phyloP scores from a whole-genome alignment of 352 stramenopile genomes.

The Ophiocytium majus region DNA sequence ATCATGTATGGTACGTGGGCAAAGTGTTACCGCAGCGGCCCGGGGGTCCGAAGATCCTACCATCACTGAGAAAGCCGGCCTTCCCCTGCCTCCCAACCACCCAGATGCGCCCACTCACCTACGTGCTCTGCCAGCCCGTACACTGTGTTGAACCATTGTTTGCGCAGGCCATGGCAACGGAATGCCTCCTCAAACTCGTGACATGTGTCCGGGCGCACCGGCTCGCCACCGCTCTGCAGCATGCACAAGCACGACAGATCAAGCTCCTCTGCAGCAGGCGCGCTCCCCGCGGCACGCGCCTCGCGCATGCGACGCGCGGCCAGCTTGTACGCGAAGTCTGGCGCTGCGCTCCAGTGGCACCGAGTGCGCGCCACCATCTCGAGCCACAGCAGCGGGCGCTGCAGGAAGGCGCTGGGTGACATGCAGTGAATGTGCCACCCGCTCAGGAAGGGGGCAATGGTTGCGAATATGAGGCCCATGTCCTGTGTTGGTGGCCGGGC shows the following conservation, averaged over 20 bases:
- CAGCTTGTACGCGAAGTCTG: constrained; percentile 96
- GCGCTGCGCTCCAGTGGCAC: constrained; percentile 64
- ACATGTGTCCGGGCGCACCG: constrained; percentile 80
- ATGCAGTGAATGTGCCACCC: constrained; percentile 90
- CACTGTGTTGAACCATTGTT: constrained; percentile 83
- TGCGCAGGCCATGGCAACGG: constrained; percentile 37
- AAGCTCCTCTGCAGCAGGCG: constrained; percentile 51
- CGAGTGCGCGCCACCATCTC: constrained; percentile 73
- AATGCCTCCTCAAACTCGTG: constrained; percentile 81
- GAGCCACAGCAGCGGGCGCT: constrained; percentile 91
- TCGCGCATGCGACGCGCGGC: constrained; percentile 81
- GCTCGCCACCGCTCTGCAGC: constrained; percentile 96
- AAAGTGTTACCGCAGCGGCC: no score
- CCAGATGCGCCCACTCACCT: constrained; percentile 41
- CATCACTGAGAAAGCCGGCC: constrained; percentile 59
- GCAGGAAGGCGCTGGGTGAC: constrained; percentile 94
- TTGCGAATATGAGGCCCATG: constrained; percentile 96
- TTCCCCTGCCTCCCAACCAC: constrained; percentile 64
- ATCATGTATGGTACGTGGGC: no score
- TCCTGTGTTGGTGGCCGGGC: constrained; percentile 89
- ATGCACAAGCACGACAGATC: constrained; percentile 86
- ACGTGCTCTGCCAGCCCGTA: constrained; percentile 98
- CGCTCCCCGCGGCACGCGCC: constrained; percentile 7
- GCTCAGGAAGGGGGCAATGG: constrained; percentile 73
- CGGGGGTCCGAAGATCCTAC: neutral